Evolutionary conservation across 2,329 filamentous ascomycete genomes (phyloP), one percentile per base, ranked within the genome.

Genomic region (Pestalotiopsis sp.): DNA sequence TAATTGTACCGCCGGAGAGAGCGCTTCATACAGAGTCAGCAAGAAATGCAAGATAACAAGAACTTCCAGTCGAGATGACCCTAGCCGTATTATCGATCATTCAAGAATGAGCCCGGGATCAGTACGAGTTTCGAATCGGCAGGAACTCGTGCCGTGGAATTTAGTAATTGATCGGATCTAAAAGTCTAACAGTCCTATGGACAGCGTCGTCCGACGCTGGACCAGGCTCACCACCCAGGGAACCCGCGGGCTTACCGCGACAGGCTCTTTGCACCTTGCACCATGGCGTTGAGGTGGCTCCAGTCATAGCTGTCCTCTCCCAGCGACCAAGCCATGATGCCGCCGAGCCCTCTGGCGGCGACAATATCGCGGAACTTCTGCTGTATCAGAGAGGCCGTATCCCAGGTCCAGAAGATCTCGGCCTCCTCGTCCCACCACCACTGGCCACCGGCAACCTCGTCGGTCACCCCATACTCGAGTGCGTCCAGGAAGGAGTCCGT

Each of bases 271-370:
- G 14, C 61, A 23, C 39, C 38, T 49, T 64, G 36, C 20, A 39
- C n/a, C n/a, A 64, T 49, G 36, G 41, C 61, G 20, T 11, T 45
- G 11, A 88, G 68, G 73, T 85, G 85, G 58, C 71, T 76, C 75
- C 79, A 86, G 36, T 80, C 72, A 36, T 77, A 74, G 11, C 77
- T 81, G 74, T 94, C 92, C 79, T 94, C 91, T 1, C 90, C 92
- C 68, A 94, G 75, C 23, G 90, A 91, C 92, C 91, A 94, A 0
- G 91, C 91, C 84, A 94, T 93, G 4, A 92, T 88, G 17, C 92
- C 92, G 1, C 92, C 91, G 0, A 94, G 77, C 1, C 81, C 78
- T 75, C 86, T 84, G 39, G 82, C 81, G 38, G 83, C 80, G 3
- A 93, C 83, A 45, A 94, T 84, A 4, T 85, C 77, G 3, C 84